Evolutionary conservation across 805 yeast species (phyloP), one percentile per base, ranked within the genome.

Genomic region (Barnettozyma botsteinii): DNA sequence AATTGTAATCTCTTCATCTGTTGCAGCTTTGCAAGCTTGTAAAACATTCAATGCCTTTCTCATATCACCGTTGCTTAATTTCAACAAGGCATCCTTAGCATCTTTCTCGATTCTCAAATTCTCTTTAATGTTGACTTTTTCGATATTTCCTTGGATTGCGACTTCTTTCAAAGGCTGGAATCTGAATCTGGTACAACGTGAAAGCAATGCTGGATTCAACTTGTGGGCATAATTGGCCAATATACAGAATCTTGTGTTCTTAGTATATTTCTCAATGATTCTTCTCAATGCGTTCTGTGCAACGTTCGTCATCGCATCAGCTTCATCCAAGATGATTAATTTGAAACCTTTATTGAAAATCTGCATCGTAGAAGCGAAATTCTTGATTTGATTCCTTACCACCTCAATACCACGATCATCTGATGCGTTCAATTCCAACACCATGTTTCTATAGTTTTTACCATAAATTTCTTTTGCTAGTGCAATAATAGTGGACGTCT

Each of bases 361-460:
- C 60, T 93, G 98, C 71, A 87, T 79, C 1, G 98, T 93, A 23
- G 91, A 79, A 10, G 98, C 98, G 66, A 93, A 93, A 52, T 83
- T 88, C 70, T 93, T 93, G 67, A 93, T 88, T 63, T 88, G 96
- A 55, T 93, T 93, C 48, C 99, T 75, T n/a, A 93, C 98, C 33
- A 93, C 97, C 52, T 87, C 95, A 50, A 93, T 93, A 49, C 98
- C 98, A 65, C 98, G 77, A 61, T 93, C 98, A 61, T 93, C 98
- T 4, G 94, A 82, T 4, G 98, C 98, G 63, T 93, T 93, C 60
- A 93, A 71, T 59, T 93, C 98, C 40, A 93, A 66, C 2, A 93
- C 97, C 89, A 89, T 88, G 56, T 87, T 85, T 52, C 73, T 77
- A 59, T 85, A 85, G 46, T 74, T 70, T 48, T 78, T 75, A 3